Evolutionary conservation across 768 basidiomycete species (phyloP).

Genomic region (Boletus rex-veris): DNA sequence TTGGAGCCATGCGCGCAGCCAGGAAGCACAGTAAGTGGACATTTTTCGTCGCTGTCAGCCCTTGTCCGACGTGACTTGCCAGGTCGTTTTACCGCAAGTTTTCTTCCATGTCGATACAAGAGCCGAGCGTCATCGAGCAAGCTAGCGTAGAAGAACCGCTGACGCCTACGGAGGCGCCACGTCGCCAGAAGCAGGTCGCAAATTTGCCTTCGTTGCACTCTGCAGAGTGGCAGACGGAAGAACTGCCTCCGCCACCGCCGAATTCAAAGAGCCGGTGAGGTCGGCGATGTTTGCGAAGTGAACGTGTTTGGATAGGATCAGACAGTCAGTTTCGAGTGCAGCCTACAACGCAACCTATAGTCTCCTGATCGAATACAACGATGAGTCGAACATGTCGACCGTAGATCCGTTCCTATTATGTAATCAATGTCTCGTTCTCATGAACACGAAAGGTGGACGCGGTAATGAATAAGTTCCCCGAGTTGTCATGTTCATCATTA

Average conservation of each 20-base stretch:
- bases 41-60: background rate
- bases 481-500: too few relatives aligned
- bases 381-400: too few relatives aligned
- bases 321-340: too few relatives aligned
- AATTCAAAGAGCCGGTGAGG: conserved; percentile 4
- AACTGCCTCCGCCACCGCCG: conserved; percentile 40
- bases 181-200: conserved; percentile 28
- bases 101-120: conserved; percentile 32
- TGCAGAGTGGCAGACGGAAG: conserved; percentile 53
- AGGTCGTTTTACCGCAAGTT: conserved; percentile 23
- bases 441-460: too few relatives aligned
- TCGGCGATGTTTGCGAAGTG: background rate
- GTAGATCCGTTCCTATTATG: too few relatives aligned
- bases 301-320: background rate
- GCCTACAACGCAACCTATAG: too few relatives aligned
- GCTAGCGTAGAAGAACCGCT: background rate
- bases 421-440: too few relatives aligned
- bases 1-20: conserved; percentile 69
- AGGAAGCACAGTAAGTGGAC: conserved; percentile 66
- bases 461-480: too few relatives aligned
- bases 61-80: background rate
- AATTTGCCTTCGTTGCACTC: conserved; percentile 47
- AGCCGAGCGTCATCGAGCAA: conserved; percentile 12
- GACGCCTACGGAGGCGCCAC: conserved; percentile 6
- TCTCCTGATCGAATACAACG: too few relatives aligned